Conservation (phyloP, 306 rosid species). For the Delonix regia region DNA sequence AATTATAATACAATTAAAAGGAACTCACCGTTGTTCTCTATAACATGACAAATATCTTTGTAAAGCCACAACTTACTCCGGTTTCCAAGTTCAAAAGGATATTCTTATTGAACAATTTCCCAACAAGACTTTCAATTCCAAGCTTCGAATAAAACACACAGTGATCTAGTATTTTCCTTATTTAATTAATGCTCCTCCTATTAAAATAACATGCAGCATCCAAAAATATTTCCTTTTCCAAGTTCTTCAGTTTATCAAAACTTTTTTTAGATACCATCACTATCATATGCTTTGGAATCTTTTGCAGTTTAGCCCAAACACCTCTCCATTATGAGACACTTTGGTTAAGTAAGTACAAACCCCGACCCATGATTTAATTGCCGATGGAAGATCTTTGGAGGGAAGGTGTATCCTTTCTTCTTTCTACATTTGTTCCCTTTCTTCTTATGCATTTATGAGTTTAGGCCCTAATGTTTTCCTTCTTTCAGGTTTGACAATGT, state of each 20-base stretch:
- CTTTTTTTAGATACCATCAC: background rate
- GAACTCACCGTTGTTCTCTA: background rate
- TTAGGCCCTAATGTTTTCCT: too few species aligned
- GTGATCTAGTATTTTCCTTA: background rate
- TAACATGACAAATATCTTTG: background rate
- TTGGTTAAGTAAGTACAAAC: background rate
- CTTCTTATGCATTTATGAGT: too few species aligned
- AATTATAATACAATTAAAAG: background rate
- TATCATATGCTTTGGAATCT: background rate
- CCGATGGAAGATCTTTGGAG: background rate
- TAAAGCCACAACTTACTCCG: background rate
- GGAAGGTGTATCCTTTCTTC: too few species aligned
- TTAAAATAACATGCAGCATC: background rate
- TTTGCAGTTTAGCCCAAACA: background rate
- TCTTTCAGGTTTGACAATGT: too few species aligned
- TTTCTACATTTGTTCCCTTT: too few species aligned
- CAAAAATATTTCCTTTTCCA: background rate
- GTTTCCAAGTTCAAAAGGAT: background rate
- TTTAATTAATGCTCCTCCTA: background rate
- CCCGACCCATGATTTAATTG: background rate
- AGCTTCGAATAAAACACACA: background rate
- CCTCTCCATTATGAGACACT: background rate
- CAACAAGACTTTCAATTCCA: background rate
- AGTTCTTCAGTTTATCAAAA: background rate
- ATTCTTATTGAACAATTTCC: slow-evolving; percentile 1